These are phyloP conservation scores for Pestalotiopsis sp. DNA, from an alignment of 2,329 filamentous ascomycete genomes.

Conservation along the genomic window DNA sequence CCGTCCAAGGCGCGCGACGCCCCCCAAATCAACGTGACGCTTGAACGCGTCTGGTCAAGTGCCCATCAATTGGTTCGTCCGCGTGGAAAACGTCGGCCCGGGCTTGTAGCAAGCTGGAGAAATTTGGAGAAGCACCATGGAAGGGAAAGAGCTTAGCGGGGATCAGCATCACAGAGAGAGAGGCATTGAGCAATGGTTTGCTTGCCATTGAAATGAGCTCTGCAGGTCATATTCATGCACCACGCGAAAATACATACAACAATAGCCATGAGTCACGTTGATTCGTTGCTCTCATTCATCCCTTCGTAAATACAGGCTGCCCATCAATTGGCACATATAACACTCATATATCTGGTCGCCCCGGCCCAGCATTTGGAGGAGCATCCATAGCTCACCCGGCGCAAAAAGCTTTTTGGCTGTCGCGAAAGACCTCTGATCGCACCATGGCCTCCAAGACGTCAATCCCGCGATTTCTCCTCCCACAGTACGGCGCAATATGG, in stretches of 20 bases:
- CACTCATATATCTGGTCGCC: not conserved
- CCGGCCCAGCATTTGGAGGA: too few relatives aligned
- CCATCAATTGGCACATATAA: not conserved
- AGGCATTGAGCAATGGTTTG: slow-evolving; percentile 5
- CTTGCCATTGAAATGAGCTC: slow-evolving; percentile 13
- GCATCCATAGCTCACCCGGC: not conserved
- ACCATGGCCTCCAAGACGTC: slow-evolving; percentile 48
- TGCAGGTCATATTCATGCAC: slow-evolving; percentile 14
- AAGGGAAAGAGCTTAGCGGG: not conserved
- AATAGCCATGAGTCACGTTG: not conserved
- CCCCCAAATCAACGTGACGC: not conserved
- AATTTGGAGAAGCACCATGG: slow-evolving; percentile 10
- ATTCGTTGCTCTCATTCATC: not conserved
- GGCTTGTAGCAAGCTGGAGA: not conserved
- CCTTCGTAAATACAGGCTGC: not conserved
- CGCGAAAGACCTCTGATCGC: not conserved
- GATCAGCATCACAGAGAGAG: not conserved
- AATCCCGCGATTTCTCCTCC: slow-evolving; percentile 71
- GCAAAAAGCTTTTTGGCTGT: not conserved
- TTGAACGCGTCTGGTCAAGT: not conserved
- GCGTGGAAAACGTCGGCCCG: slow-evolving; percentile 1
- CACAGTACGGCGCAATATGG: slow-evolving; percentile 61
- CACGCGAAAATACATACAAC: slow-evolving; percentile 6
- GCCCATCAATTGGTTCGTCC: not conserved
- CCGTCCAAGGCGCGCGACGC: not conserved